Evolutionary conservation across 2,329 filamentous ascomycete genomes (phyloP), one percentile per base, ranked within the genome.

Genomic region (Trichophyton verrucosum): DNA sequence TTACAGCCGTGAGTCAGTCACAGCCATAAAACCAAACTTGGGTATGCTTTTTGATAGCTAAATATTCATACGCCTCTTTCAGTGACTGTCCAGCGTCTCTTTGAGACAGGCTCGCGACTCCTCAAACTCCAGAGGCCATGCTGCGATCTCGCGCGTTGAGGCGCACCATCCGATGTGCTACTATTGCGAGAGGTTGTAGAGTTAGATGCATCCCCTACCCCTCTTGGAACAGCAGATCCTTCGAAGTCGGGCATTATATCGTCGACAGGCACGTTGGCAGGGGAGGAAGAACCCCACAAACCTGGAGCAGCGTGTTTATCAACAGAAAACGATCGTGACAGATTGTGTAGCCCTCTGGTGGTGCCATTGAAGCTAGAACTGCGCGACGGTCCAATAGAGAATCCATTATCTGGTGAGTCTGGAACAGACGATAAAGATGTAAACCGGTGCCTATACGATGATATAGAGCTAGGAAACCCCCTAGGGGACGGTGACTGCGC

Each of bases 11-110:
- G 33, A 38, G 3, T 38, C 8, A 38, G 33, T 38, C 33, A 13
- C 7, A 38, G 8, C 11, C 33, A 38, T 38, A 38, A 13, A 11
- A 38, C 8, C 33, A 38, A 38, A 38, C 33, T 38, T 38, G 33
- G 33, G 33, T 38, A 38, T 38, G 15, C 40, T 44, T n/a, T 44
- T 44, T 44, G 15, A 44, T 44, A 17, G 6, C 8, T 27, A 15
- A 30, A 30, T 24, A 6, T 38, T 55, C 27, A 55, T 33, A 55
- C 42, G 13, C 66, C 65, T 46, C 68, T 68, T 62, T 75, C 73
- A 7, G 71, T 66, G 57, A 75, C 67, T 2, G 73, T 74, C 73
- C 73, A 75, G 59, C 73, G 70, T 55, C 73, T 69, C 59, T 69
- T 70, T 17, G 68, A 62, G 38, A 68, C 68, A 15, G 67, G 62